A percentile compares a stretch with the other conserved stretches of the same genome.
phyloP scores from a whole-genome alignment of 108 stramenopile genomes.

The Nitzschia palea region DNA sequence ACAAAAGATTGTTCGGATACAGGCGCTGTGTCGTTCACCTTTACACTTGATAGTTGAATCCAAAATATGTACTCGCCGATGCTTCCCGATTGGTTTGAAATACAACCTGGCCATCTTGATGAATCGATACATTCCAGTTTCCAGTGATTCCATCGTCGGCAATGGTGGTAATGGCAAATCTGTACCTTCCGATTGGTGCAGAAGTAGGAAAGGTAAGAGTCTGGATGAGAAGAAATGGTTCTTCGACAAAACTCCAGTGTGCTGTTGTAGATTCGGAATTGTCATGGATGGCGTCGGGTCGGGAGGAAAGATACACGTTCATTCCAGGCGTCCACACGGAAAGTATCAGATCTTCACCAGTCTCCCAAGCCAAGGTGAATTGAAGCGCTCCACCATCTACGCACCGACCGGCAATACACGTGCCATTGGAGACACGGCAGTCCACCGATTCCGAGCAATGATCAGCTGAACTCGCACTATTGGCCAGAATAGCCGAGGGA shows the following conservation, averaged over 20 bases:
- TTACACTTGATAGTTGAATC: neutral
- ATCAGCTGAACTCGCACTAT: neutral
- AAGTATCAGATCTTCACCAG: conserved; percentile 3
- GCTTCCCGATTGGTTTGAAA: neutral
- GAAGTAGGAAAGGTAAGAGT: neutral
- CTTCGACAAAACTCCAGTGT: neutral
- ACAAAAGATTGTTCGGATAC: too few species aligned
- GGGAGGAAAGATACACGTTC: neutral
- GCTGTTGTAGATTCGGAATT: neutral
- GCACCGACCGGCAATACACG: conserved; percentile 7
- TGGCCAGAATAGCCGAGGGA: neutral
- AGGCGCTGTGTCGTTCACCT: too few species aligned
- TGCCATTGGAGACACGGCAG: neutral
- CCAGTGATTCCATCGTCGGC: neutral
- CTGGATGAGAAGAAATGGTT: neutral
- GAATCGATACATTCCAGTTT: neutral
- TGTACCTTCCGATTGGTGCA: neutral
- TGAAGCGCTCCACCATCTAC: conserved; percentile 18
- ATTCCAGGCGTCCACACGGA: neutral
- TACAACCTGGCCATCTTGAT: neutral
- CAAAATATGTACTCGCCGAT: neutral
- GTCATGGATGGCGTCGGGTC: neutral
- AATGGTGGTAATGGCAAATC: neutral
- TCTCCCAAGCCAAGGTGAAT: conserved; percentile 25
- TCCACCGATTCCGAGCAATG: neutral